A percentile compares a stretch with the other conserved stretches of the same genome.
These are phyloP conservation scores for Epichloe festucae DNA, from an alignment of 2,329 filamentous ascomycete genomes.

Conservation along the genomic window DNA sequence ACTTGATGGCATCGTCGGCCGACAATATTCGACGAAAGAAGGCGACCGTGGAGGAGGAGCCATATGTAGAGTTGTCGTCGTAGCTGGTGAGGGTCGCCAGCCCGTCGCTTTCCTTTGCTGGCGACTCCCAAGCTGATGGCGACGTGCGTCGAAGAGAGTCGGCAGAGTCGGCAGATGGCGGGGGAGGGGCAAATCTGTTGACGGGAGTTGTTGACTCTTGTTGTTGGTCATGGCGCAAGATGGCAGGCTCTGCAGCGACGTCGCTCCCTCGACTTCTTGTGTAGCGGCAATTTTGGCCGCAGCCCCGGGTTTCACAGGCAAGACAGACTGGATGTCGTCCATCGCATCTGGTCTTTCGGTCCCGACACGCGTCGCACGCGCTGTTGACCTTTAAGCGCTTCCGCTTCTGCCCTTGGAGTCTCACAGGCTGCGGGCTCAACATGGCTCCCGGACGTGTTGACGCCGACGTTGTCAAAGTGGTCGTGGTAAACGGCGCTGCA, in stretches of 20 bases:
- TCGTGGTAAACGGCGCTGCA: not conserved
- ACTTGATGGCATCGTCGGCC: not conserved
- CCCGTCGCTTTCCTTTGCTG: constrained; percentile 3
- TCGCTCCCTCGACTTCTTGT: not conserved
- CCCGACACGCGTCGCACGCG: constrained; percentile 1
- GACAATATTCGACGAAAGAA: constrained; percentile 1
- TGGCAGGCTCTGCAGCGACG: not conserved
- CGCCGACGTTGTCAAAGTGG: not conserved
- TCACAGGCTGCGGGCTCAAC: not conserved
- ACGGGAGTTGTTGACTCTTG: not conserved
- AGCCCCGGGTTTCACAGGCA: constrained; percentile 2
- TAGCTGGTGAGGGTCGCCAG: constrained; percentile 2
- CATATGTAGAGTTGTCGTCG: constrained; percentile 2
- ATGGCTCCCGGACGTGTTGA: not conserved
- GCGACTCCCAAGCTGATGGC: not conserved
- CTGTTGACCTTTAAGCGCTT: constrained; percentile 3
- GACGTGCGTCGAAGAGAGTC: not conserved
- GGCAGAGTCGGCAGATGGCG: not conserved
- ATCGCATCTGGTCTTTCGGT: constrained; percentile 3
- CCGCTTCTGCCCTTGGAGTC: not conserved
- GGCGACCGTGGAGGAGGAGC: constrained; percentile 2
- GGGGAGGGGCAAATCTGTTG: not conserved
- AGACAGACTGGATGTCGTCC: not conserved
- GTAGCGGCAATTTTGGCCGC: constrained; percentile 1
- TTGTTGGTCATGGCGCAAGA: not conserved